These are phyloP conservation scores for Euclidium syriacum DNA, from an alignment of 345 rosid genomes.

Conservation along the genomic window DNA sequence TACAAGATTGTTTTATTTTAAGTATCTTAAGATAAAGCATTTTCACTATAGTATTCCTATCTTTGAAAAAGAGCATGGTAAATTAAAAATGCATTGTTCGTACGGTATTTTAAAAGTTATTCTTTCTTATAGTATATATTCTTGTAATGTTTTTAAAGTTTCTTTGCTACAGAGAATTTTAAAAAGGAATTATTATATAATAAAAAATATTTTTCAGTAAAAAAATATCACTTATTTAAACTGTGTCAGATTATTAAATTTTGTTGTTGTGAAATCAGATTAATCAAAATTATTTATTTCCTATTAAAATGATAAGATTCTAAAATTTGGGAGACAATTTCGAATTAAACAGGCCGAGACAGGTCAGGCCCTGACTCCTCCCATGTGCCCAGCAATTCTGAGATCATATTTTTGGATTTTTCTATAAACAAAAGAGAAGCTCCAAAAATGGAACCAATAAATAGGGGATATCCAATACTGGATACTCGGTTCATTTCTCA, in stretches of 20 bases:
- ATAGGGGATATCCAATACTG: not conserved
- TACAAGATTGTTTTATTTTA: too few species aligned
- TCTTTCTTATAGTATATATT: too few species aligned
- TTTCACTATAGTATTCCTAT: too few species aligned
- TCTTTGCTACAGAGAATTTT: too few species aligned
- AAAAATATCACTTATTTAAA: not conserved
- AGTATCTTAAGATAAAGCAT: too few species aligned
- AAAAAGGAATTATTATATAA: not conserved
- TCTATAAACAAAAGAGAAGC: too few species aligned
- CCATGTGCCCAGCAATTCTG: slow-evolving; percentile 25
- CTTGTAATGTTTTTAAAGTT: too few species aligned
- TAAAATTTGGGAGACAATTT: not conserved
- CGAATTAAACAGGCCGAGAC: slow-evolving; percentile 10
- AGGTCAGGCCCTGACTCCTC: slow-evolving; percentile 8
- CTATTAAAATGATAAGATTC: not conserved
- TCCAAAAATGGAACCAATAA: too few species aligned
- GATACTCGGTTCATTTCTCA: not conserved
- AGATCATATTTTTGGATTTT: not conserved
- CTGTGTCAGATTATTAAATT: not conserved
- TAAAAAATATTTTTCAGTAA: not conserved
- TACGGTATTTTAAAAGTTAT: too few species aligned
- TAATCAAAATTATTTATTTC: not conserved
- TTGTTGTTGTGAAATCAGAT: too few species aligned
- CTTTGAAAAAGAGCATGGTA: too few species aligned
- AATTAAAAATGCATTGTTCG: too few species aligned